Evolutionary conservation across 805 yeast genomes (phyloP), one percentile per base, ranked within the genome.

Genomic region (Debaryomyces prosopidis): DNA sequence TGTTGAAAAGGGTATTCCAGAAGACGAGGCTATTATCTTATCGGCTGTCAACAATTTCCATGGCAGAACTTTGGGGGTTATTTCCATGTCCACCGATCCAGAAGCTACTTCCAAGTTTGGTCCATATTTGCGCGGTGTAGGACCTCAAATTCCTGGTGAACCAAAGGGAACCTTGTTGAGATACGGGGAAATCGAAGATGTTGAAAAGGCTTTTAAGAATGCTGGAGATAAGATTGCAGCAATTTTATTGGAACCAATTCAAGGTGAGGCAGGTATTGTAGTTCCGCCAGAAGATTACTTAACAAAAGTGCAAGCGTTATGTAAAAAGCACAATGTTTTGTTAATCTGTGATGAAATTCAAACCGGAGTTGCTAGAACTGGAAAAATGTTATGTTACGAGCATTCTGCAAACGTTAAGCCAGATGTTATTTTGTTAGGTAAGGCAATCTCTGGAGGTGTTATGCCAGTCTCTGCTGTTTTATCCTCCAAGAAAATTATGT

Each of bases 211-310:
- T 2, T 83, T 91, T 59, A 73, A 77, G 53, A 80, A 80, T 46
- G 89, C 92, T 18, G 97, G 97, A 52, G 92, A 87, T 65, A 84
- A 82, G 64, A 82, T 92, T 53, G 96, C 96, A 37, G 98, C 96
- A 35, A 80, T 92, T 54, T 72, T 92, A 52, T 80, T 92, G 57
- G 98, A 92, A 72, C 97, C 97, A 51, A 91, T 91, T 60, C 98
- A 92, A 68, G 98, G 98, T 66, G 98, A 92, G 68, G 98, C 98
- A 28, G 98, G 98, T 56, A 92, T 92, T 54, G 92, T 91, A 20
- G 97, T 91, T 19, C 97, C 98, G 43, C 94, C 94, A 53, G 71
- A 65, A 40, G 95, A 81, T 58, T 92, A 91, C 73, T 78, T 92
- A 54, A 68, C 82, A 43, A 72, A 76, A 57, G 96, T 91, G 27